Percentiles rank a stretch among this genome's conserved stretches.
Evolutionary conservation across 1,139 yeast species (phyloP).

Genomic region (Yarrowia galli): DNA sequence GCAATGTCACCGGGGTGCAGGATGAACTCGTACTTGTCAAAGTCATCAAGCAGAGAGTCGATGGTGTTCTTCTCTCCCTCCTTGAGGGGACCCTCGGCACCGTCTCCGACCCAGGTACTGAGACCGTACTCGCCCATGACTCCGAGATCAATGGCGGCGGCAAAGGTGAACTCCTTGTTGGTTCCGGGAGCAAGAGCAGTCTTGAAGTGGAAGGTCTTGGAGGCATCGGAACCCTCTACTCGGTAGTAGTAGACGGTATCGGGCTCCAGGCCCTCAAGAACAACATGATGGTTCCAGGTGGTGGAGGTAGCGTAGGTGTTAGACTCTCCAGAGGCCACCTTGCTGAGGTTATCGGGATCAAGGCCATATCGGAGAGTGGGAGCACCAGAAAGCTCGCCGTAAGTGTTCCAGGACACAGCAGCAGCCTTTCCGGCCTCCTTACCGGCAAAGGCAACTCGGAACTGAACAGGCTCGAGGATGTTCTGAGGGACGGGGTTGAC

Average conservation of each 20-base stretch:
- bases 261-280: slow-evolving; percentile 45
- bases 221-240: slow-evolving; percentile 41
- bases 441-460: slow-evolving; percentile 47
- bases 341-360: slow-evolving; percentile 42
- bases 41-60: slow-evolving; percentile 42
- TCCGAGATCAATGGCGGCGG: slow-evolving; percentile 44
- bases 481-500: slow-evolving; percentile 30
- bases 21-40: slow-evolving; percentile 44
- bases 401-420: slow-evolving; percentile 47
- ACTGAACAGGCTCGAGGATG: slow-evolving; percentile 41
- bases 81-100: slow-evolving; percentile 31
- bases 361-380: slow-evolving; percentile 48
- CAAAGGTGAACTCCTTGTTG: slow-evolving; percentile 41
- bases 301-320: slow-evolving; percentile 46
- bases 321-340: slow-evolving; percentile 44
- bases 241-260: slow-evolving; percentile 48
- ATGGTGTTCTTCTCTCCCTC: slow-evolving; percentile 39
- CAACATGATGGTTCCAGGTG: slow-evolving; percentile 48
- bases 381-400: slow-evolving; percentile 39
- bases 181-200: slow-evolving; percentile 42
- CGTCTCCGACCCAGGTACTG: slow-evolving; percentile 42
- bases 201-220: slow-evolving; percentile 40
- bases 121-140: slow-evolving; percentile 43
- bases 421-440: slow-evolving; percentile 44
- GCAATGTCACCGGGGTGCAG: slow-evolving; percentile 48